Base-by-base conservation (phyloP, 768 basidiomycete genomes). In the Agrocybe chaxingu region DNA sequence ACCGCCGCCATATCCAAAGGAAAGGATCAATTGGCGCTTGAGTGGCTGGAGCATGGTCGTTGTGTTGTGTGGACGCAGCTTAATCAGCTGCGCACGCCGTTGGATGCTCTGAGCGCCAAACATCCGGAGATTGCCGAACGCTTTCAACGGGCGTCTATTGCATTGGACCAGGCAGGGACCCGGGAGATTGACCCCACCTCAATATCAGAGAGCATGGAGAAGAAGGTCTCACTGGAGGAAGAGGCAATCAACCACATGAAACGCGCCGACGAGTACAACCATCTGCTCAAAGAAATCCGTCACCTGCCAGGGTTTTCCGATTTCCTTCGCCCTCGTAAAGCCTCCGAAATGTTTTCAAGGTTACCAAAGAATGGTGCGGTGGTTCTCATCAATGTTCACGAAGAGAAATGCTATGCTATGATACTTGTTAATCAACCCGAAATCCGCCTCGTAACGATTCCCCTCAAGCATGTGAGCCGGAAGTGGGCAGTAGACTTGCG, bases 41-140 rank as follows among this genome's bases (percentile, higher is more conserved):
- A 72, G 52, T 62, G 70, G 61, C 59, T 74, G 6, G 66, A 67
- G 33, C 59, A 63, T 47, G 64, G 67, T 2, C 59, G 66, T 3
- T 61, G 60, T 19, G 45, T 66, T 12, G 50, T 64, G 6, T 69
- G 69, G 66, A 52, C 45, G 24, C 68, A 68, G 37, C 47, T 64
- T 0, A 54, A 57, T 16, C 51, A 61, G 8, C 54, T 65, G 6
- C 57, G 62, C 6, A 58, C 61, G 7, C 62, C 66, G 0, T 11
- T 63, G 6, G 59, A 65, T 42, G 48, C 53, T 16, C 55, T 66
- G 1, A 13, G 44, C 3, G 24, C 48, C 7, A 36, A 44, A 6
- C 5, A 59, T 35, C 50, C 49, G 10, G 41, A 31, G 3, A 42
- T 63, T 18, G 58, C 58, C 16, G 45, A 57, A 2, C 7, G 46